Evolutionary conservation across 2,329 filamentous ascomycete genomes (phyloP).

Genomic region (Hypoxylon sp.): DNA sequence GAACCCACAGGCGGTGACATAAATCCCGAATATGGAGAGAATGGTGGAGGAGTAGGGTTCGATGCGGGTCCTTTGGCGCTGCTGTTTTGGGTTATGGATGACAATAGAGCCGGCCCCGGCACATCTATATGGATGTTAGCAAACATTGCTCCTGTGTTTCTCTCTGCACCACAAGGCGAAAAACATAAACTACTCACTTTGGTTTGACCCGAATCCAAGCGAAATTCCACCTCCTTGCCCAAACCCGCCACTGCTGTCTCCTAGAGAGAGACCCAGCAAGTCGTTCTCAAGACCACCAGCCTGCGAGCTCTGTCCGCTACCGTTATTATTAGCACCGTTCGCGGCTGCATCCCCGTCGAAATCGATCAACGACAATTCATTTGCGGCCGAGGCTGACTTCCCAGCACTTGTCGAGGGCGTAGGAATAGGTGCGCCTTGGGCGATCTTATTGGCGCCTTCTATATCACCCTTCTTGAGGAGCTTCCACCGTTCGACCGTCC

Average conservation of each 20-base stretch:
- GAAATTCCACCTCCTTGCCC: constrained; percentile 85
- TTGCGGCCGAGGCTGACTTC: constrained; percentile 70
- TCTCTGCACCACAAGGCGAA: not conserved
- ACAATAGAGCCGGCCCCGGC: constrained; percentile 73
- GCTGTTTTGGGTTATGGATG: constrained; percentile 71
- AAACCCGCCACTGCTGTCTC: constrained; percentile 69
- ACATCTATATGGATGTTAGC: constrained; percentile 62
- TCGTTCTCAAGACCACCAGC: constrained; percentile 86
- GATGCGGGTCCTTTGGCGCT: constrained; percentile 62
- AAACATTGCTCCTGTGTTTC: not conserved
- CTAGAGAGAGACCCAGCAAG: constrained; percentile 86
- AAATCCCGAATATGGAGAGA: constrained; percentile 68
- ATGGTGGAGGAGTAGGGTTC: constrained; percentile 59
- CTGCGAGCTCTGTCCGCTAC: constrained; percentile 58
- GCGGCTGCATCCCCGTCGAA: constrained; percentile 75
- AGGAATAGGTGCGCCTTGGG: constrained; percentile 74
- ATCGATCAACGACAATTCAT: constrained; percentile 93
- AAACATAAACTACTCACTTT: constrained; percentile 64
- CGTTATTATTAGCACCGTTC: constrained; percentile 54
- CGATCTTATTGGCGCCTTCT: constrained; percentile 84
- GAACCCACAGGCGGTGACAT: constrained; percentile 62
- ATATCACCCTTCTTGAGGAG: constrained; percentile 95
- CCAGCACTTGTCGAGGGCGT: constrained; percentile 58
- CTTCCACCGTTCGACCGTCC: constrained; percentile 95
- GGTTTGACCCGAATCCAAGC: constrained; percentile 79